These are phyloP conservation scores for Serendipita sp. DNA, from an alignment of 768 basidiomycete genomes.

Conservation along the genomic window DNA sequence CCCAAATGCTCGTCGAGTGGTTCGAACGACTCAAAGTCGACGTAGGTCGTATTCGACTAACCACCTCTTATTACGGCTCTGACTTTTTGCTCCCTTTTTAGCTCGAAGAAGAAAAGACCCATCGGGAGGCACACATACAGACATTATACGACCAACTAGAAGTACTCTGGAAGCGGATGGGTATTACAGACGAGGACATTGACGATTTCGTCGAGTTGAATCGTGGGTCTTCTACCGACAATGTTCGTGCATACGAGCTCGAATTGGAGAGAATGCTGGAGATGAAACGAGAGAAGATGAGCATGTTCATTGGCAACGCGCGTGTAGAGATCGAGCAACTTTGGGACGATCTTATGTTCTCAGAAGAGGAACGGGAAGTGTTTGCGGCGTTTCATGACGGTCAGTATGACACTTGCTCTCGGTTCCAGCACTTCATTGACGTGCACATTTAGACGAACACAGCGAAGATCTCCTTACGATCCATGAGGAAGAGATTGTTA, in stretches of 20 bases:
- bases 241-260: conserved; percentile 67
- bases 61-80: background rate
- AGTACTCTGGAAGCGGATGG: conserved; percentile 75
- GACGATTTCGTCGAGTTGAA: conserved; percentile 82
- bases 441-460: conserved; percentile 45
- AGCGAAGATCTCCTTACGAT: conserved; percentile 74
- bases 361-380: conserved; percentile 63
- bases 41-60: conserved; percentile 10
- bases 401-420: conserved; percentile 20
- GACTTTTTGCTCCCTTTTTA: conserved; percentile 6
- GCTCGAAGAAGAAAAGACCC: conserved; percentile 56
- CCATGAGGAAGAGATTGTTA: conserved; percentile 72
- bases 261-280: conserved; percentile 85
- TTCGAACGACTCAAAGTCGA: conserved; percentile 38
- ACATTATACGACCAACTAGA: conserved; percentile 88
- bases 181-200: conserved; percentile 63
- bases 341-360: conserved; percentile 77
- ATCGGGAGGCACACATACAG: conserved; percentile 74
- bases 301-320: conserved; percentile 65
- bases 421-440: background rate
- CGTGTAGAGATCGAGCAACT: conserved; percentile 62
- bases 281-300: conserved; percentile 76
- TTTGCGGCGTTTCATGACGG: conserved; percentile 77
- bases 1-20: conserved; percentile 56
- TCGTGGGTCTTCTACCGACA: conserved; percentile 64